Evolutionary conservation across 176 grass and related monocot species (phyloP), one percentile per base, ranked within the genome.

Genomic region (Oryza nivara): DNA sequence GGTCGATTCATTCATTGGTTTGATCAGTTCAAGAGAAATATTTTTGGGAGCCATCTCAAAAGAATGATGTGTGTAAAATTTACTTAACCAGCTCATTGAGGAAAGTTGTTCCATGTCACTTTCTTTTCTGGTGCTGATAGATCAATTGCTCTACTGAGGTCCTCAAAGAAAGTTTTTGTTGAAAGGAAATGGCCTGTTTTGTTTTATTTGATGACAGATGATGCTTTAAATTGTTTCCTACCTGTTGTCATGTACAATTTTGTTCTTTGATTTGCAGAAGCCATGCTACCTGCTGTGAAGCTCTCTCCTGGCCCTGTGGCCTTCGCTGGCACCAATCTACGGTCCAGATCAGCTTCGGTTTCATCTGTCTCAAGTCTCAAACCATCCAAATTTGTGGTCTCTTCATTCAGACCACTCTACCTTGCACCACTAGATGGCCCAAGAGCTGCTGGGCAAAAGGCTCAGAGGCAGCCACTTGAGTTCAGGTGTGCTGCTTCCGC

Each of bases 401-500:
- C 90, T n/a, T 93, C 85, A 36, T 56, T 85, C 26, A 97, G 86
- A 75, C 90, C 95, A 4, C 86, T 97, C 11, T 89, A 94, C 75
- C 84, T 94, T 64, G 25, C 84, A 71, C 86, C 81, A 1, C 81
- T 85, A 51, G 67, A 89, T 82, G 89, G 82, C 26, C 58, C 68
- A 17, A 22, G 12, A 41, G 30, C n/a, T 74, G 72, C 68, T 12
- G 81, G 44, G 51, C 79, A 43, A 9, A 93, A 86, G 70, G 43
- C 73, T 85, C 41, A 7, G 82, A 86, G 79, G 82, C 85, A 77
- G 56, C 81, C 46, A 16, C 85, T 88, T 16, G 76, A 85, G 14
- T 82, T 85, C 81, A 49, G 85, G 14, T 90, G 84, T 60, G 45
- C 90, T 74, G 81, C 90, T 80, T 85, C 87, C 86, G 87, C 90